Conservation (phyloP, 768 basidiomycete genomes). For the Rhodotorula babjevae region DNA sequence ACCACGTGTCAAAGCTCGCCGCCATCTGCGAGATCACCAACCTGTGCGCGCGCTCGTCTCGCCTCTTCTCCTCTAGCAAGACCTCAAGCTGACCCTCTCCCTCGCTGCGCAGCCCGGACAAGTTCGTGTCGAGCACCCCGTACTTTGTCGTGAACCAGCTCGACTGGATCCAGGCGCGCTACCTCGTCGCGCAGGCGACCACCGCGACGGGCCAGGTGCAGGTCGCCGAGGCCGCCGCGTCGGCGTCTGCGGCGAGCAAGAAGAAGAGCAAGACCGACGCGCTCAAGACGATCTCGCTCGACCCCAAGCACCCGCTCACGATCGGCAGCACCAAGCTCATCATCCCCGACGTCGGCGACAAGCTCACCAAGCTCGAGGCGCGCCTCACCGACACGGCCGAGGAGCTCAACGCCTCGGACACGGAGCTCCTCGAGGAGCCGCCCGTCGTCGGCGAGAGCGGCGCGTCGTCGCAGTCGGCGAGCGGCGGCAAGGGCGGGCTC, state of each 20-base stretch:
- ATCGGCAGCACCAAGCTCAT: conserved; percentile 48
- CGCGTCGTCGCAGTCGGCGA: not conserved
- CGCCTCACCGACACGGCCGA: conserved; percentile 12
- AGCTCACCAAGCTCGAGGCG: conserved; percentile 54
- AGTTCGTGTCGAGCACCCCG: conserved; percentile 55
- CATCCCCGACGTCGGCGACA: conserved; percentile 60
- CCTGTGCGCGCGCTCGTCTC: conserved; percentile 32
- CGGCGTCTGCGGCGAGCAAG: not conserved
- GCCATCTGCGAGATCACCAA: conserved; percentile 67
- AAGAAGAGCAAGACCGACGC: not conserved
- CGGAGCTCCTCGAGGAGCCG: conserved; percentile 32
- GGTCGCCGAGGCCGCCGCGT: not conserved
- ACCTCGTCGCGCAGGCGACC: conserved; percentile 53
- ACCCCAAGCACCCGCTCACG: conserved; percentile 53
- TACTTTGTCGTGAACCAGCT: conserved; percentile 62
- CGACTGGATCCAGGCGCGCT: conserved; percentile 64
- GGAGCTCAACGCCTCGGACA: conserved; percentile 29
- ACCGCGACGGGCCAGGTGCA: not conserved
- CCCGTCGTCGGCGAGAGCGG: not conserved
- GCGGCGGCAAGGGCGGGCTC: not conserved
- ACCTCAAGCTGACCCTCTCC: too few species aligned
- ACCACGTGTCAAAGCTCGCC: conserved; percentile 54
- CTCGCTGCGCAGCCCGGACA: conserved; percentile 43
- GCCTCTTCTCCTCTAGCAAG: too few species aligned
- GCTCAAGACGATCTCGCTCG: conserved; percentile 45